Conservation (phyloP, 768 basidiomycete species). For the Mycena vulgaris region DNA sequence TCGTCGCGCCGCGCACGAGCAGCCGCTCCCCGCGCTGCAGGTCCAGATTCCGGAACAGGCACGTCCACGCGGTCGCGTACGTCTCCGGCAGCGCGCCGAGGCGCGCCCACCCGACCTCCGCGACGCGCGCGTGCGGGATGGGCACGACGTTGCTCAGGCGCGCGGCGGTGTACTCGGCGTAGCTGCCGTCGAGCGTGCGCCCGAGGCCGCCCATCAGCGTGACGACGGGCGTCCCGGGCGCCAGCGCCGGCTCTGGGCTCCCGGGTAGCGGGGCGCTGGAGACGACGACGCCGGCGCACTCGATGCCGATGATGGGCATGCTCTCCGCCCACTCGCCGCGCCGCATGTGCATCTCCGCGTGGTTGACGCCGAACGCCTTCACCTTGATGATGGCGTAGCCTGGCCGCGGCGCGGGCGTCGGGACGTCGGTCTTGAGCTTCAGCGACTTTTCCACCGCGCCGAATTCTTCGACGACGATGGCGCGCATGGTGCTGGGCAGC, state of each 20-base stretch:
- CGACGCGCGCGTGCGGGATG: conserved; percentile 24
- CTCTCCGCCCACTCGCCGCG: conserved; percentile 43
- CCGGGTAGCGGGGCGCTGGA: conserved; percentile 11
- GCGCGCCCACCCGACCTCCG: conserved; percentile 36
- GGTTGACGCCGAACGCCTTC: conserved; percentile 42
- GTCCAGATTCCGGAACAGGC: conserved; percentile 38
- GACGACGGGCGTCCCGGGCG: conserved; percentile 35
- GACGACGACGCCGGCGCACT: conserved; percentile 41
- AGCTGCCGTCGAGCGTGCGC: conserved; percentile 37
- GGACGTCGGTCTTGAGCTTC: conserved; percentile 18
- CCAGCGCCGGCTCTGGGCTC: conserved; percentile 6
- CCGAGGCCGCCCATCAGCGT: conserved; percentile 44
- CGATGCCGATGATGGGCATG: conserved; percentile 43
- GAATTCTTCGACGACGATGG: conserved; percentile 40
- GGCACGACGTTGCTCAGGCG: conserved; percentile 34
- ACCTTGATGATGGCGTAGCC: conserved; percentile 40
- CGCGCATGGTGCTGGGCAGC: conserved; percentile 40
- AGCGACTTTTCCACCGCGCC: conserved; percentile 35
- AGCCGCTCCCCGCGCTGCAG: conserved; percentile 34
- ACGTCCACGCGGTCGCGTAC: conserved; percentile 42
- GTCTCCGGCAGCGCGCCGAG: conserved; percentile 42
- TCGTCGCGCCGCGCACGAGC: conserved; percentile 41
- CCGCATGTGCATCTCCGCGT: conserved; percentile 46
- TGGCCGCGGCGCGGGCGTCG: conserved; percentile 29
- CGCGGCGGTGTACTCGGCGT: conserved; percentile 39